These are phyloP conservation scores for Candida sakaeoensis DNA, from an alignment of 805 yeast species.

Conservation along the genomic window DNA sequence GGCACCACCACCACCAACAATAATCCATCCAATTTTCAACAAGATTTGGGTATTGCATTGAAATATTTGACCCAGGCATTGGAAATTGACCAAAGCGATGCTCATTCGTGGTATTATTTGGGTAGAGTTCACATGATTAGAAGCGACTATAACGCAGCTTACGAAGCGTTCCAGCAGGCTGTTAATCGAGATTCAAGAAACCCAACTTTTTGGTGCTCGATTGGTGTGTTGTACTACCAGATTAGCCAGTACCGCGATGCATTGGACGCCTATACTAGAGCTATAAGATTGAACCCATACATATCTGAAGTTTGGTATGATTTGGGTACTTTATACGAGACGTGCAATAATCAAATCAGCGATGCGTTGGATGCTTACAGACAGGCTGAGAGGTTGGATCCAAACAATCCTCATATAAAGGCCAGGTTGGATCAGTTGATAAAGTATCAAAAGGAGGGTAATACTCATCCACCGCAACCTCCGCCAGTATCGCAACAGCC, in stretches of 20 bases:
- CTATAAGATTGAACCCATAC: conserved; percentile 92
- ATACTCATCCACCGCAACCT: conserved; percentile 59
- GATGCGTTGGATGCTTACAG: conserved; percentile 97
- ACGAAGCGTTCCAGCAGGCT: conserved; percentile 98
- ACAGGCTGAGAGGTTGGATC: conserved; percentile 94
- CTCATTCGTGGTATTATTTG: conserved; percentile 95
- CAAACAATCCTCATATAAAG: conserved; percentile 90
- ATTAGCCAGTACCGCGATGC: conserved; percentile 96
- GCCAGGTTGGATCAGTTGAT: conserved; percentile 85
- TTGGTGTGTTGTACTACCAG: conserved; percentile 94
- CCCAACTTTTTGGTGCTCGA: conserved; percentile 97
- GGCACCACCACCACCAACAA: conserved; percentile 33
- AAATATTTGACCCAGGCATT: conserved; percentile 79
- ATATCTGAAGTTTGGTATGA: conserved; percentile 98
- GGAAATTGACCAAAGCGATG: conserved; percentile 86
- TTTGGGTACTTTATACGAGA: conserved; percentile 92
- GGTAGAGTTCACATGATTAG: conserved; percentile 97
- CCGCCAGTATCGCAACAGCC: conserved; percentile 67
- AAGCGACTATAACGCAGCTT: conserved; percentile 92
- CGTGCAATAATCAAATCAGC: conserved; percentile 90
- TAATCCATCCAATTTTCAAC: conserved; percentile 59
- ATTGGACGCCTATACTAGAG: conserved; percentile 94
- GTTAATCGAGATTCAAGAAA: conserved; percentile 95
- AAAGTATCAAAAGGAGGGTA: conserved; percentile 67
- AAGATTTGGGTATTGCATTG: conserved; percentile 78